These are phyloP conservation scores for Cordyceps militaris DNA, from an alignment of 2,329 filamentous ascomycete species.

Conservation along the genomic window DNA sequence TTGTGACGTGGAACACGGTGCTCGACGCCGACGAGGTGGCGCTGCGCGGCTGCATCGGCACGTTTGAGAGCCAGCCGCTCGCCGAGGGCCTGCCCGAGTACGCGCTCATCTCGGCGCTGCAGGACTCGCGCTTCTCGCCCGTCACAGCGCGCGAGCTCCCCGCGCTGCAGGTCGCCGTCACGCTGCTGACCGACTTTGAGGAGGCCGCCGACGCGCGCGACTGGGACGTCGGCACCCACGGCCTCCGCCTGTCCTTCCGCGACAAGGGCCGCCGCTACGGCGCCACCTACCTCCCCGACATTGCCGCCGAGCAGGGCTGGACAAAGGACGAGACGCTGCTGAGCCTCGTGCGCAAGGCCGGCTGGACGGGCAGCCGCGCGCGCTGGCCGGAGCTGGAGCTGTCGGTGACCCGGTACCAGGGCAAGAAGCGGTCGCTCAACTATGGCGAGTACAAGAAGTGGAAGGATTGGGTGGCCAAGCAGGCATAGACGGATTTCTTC, in stretches of 20 bases:
- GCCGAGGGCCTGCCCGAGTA: conserved; percentile 69
- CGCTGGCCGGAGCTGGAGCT: conserved; percentile 75
- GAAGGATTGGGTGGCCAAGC: conserved; percentile 59
- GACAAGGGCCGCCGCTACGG: conserved; percentile 67
- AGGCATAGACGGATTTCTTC: conserved; percentile 7
- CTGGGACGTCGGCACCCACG: conserved; percentile 82
- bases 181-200: conserved; percentile 81
- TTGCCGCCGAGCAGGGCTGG: conserved; percentile 90
- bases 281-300: conserved; percentile 86
- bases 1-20: conserved; percentile 89
- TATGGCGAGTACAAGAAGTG: conserved; percentile 74
- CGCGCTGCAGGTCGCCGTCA: conserved; percentile 59
- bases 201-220: conserved; percentile 65
- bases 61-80: conserved; percentile 74
- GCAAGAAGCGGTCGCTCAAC: conserved; percentile 63
- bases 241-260: conserved; percentile 79
- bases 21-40: conserved; percentile 46
- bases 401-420: conserved; percentile 78
- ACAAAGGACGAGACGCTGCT: conserved; percentile 84
- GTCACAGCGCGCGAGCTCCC: conserved; percentile 49
- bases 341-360: conserved; percentile 89
- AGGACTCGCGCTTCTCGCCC: conserved; percentile 56
- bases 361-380: conserved; percentile 76
- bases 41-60: conserved; percentile 92
- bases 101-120: conserved; percentile 68